phyloP scores from a whole-genome alignment of 164 flowering plant genomes.

The Magnolia kwangsiensis region DNA sequence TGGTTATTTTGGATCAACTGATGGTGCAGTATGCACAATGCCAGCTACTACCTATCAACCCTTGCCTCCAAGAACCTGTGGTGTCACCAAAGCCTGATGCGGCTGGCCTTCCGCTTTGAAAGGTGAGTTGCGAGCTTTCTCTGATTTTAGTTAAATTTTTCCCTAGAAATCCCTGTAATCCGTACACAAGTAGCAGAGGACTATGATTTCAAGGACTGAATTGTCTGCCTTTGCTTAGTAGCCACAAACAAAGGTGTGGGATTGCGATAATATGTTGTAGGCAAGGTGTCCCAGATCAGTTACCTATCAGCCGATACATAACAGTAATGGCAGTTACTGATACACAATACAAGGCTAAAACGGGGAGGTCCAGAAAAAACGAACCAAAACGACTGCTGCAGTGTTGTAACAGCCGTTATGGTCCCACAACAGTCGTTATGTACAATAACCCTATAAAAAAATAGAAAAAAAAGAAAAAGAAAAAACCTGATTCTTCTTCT shows the following conservation, averaged over 20 bases:
- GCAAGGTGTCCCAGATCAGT: no score
- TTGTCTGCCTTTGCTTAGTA: background rate
- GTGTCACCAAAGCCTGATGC: conserved; percentile 20
- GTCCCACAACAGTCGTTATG: no score
- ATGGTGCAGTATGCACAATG: conserved; percentile 85
- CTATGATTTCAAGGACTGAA: background rate
- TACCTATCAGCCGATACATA: no score
- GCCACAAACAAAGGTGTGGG: background rate
- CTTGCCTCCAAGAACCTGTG: conserved; percentile 60
- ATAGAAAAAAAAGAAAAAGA: no score
- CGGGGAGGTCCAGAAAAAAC: no score
- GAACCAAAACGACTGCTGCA: no score
- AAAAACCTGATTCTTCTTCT: no score
- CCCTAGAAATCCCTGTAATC: background rate
- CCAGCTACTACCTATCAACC: conserved; percentile 66
- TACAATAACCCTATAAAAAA: no score
- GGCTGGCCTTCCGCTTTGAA: conserved; percentile 16
- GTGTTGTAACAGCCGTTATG: no score
- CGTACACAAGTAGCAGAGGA: background rate
- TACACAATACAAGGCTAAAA: no score
- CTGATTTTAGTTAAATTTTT: background rate
- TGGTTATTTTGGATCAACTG: conserved; percentile 86
- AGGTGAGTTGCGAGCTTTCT: background rate
- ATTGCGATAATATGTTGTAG: background rate
- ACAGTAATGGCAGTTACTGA: no score